phyloP scores from a whole-genome alignment of 1,284 basidiomycete species.

The Volvariella volvacea region DNA sequence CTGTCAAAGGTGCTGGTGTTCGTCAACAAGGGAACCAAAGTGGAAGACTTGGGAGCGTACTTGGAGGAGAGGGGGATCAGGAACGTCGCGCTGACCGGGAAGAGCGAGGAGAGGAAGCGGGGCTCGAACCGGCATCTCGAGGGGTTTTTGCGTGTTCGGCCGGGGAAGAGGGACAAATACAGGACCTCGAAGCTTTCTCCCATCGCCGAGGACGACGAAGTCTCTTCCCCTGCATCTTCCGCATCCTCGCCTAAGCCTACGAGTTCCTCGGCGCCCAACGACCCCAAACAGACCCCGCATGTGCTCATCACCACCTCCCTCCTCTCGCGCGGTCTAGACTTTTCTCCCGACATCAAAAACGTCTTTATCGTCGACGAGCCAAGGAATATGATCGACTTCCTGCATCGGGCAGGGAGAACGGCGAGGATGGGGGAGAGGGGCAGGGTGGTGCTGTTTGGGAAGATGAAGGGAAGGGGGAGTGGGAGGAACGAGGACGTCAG shows the following conservation, averaged over 20 bases:
- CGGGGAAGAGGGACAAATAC: constrained; percentile 13
- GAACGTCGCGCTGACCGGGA: constrained; percentile 50
- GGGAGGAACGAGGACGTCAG: constrained; percentile 41
- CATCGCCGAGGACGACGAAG: neutral
- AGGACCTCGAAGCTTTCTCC: neutral
- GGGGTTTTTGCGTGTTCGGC: constrained; percentile 50
- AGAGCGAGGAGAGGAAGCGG: constrained; percentile 44
- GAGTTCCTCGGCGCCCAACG: constrained; percentile 8
- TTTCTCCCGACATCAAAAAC: constrained; percentile 66
- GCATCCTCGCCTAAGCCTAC: constrained; percentile 1
- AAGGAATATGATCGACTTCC: constrained; percentile 81
- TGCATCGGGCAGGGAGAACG: constrained; percentile 82
- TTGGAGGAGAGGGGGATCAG: constrained; percentile 56
- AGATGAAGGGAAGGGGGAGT: constrained; percentile 50
- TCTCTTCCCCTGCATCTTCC: neutral
- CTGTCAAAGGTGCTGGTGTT: constrained; percentile 71
- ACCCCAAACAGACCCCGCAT: constrained; percentile 36
- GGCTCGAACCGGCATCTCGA: constrained; percentile 72
- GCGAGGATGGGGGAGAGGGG: constrained; percentile 65
- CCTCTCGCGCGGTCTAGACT: constrained; percentile 88
- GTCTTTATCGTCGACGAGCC: constrained; percentile 84
- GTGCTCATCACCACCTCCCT: constrained; percentile 86
- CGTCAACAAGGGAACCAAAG: constrained; percentile 69
- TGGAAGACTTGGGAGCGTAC: constrained; percentile 49
- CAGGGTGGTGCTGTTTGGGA: constrained; percentile 67